Evolutionary conservation across 495 filamentous ascomycete species (phyloP), one percentile per base, ranked within the genome.

Genomic region (Neurospora intermedia): DNA sequence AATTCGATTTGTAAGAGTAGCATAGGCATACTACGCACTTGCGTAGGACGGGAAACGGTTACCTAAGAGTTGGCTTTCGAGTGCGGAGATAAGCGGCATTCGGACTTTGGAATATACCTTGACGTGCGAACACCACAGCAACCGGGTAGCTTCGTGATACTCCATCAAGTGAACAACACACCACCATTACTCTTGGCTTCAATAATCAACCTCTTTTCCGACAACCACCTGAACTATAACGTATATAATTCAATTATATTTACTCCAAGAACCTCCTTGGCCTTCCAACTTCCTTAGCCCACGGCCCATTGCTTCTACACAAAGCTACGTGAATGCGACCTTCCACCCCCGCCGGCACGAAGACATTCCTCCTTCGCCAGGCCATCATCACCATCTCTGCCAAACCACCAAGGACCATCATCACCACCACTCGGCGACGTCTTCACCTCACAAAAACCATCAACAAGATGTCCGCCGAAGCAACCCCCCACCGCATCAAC

Each of bases 401-500:
- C 8, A 46, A 8, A n/a, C 45, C 10, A 54, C 46, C 20, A 54
- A 16, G 13, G 48, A 59, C 54, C 6, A 62, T 16, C 6, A 62
- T 16, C 27, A 62, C 16, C 54, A 27, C 54, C 15, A 62, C 27
- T 3, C 54, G 54, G 1, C 54, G 54, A 3, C 54, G 1, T 3
- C 31, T 62, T 23, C 31, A 27, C 54, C 13, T 43, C 43, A 43
- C 39, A 43, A n/a, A n/a, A n/a, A n/a, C n/a, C n/a, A 11, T 18
- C n/a, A 0, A 2, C 41, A 42, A 70, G 1, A 40, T 69, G 46
- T 38, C 48, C 39, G 35, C 48, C 39, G 35, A 38, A 39, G 23
- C 77, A 85, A 70, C 91, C 0, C 81, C 91, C 46, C 87, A 82
- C 43, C 87, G 84, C n/a, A 85, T 94, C 70, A 78, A 88, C 39